Percentiles rank a stretch among this genome's conserved stretches.
Conservation (phyloP, 2,329 filamentous ascomycete species). For the Claviceps paspali region DNA sequence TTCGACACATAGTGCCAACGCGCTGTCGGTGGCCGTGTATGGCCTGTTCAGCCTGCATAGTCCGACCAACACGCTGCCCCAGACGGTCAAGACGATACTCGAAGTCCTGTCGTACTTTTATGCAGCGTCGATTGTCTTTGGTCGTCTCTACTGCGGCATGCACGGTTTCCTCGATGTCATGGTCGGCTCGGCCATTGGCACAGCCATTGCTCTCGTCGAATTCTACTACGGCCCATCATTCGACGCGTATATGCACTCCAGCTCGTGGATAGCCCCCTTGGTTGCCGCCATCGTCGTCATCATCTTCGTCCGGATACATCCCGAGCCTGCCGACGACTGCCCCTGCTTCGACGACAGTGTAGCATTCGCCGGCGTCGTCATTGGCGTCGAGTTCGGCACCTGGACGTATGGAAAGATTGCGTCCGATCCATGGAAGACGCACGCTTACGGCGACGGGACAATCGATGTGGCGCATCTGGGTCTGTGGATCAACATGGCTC, state of each 20-base stretch:
- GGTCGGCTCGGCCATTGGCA: slow-evolving; percentile 64
- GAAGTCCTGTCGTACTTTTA: slow-evolving; percentile 69
- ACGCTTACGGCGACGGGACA: slow-evolving; percentile 34
- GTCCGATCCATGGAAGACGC: slow-evolving; percentile 26
- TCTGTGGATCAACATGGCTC: slow-evolving; percentile 42
- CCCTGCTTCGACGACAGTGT: slow-evolving; percentile 96
- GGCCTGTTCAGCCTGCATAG: slow-evolving; percentile 55
- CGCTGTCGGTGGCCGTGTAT: slow-evolving; percentile 84
- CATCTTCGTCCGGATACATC: slow-evolving; percentile 72
- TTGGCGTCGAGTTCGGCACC: slow-evolving; percentile 66
- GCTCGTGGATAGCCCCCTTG: slow-evolving; percentile 47
- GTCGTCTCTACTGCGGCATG: slow-evolving; percentile 94
- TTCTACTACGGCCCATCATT: slow-evolving; percentile 46
- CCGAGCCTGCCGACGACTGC: slow-evolving; percentile 91
- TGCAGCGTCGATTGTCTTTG: slow-evolving; percentile 74
- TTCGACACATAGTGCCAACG: slow-evolving; percentile 93
- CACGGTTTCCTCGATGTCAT: slow-evolving; percentile 91
- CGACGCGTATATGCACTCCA: slow-evolving; percentile 55
- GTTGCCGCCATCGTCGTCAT: slow-evolving; percentile 52
- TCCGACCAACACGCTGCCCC: slow-evolving; percentile 45
- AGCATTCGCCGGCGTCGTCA: slow-evolving; percentile 77
- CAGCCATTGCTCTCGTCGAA: slow-evolving; percentile 42
- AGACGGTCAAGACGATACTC: slow-evolving; percentile 43
- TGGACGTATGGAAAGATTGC: slow-evolving; percentile 62
- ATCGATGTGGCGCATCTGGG: slow-evolving; percentile 55